Evolutionary conservation across 768 basidiomycete genomes (phyloP).

Genomic region (Aureoboletus auriporus): DNA sequence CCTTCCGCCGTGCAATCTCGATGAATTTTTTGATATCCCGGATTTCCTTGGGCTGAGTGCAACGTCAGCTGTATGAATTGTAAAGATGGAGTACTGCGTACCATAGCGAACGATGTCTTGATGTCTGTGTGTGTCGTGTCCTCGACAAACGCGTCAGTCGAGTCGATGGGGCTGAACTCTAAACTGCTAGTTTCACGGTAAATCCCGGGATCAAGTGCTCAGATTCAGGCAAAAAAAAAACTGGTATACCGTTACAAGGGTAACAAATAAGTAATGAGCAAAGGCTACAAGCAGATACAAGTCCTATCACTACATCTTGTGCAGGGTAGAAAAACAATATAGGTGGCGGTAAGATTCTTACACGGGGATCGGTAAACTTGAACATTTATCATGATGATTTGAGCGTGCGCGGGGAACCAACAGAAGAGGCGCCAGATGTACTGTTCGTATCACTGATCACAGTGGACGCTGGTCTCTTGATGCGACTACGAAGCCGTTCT

Average conservation of each 20-base stretch:
- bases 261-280: neutral
- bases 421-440: conserved; percentile 20
- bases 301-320: conserved; percentile 15
- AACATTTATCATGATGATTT: conserved; percentile 18
- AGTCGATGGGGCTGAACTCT: conserved; percentile 31
- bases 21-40: conserved; percentile 98
- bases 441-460: conserved; percentile 22
- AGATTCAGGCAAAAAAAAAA: too few relatives aligned
- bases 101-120: conserved; percentile 24
- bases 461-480: conserved; percentile 53
- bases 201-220: conserved; percentile 9
- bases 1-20: conserved; percentile 94
- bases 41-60: conserved; percentile 88
- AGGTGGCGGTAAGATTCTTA: neutral
- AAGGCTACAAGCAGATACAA: conserved; percentile 21
- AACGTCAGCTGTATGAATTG: conserved; percentile 3
- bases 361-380: neutral
- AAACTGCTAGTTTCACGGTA: conserved; percentile 27
- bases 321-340: neutral
- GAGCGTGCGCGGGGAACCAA: conserved; percentile 26
- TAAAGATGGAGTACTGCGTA: conserved; percentile 5
- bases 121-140: conserved; percentile 2
- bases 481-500: conserved; percentile 62
- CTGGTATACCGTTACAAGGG: too few relatives aligned
- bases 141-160: neutral